Base-by-base conservation (phyloP, 2,329 filamentous ascomycete genomes). In the Sarocladiaceae sp. region DNA sequence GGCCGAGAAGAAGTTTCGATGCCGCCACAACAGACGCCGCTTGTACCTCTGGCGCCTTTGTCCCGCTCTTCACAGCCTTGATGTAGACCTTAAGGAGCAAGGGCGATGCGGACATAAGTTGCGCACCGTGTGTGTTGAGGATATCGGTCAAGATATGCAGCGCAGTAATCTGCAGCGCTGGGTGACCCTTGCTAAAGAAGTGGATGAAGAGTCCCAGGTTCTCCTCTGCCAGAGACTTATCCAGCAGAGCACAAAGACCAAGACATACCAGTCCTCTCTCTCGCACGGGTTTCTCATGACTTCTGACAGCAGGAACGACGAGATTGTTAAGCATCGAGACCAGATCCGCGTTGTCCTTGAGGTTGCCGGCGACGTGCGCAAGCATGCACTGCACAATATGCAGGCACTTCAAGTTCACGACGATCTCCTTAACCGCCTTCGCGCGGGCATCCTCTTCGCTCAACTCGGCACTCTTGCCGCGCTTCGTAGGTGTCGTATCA, bases 341-440 rank as follows among this genome's bases (percentile, higher is more conserved):
- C n/a, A 97, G 73, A 63, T 96, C 87, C 53, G 88, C 85, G 65
- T 96, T 96, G 59, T 92, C 82, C 69, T 97, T 91, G 33, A 97
- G 76, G 62, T 88, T 88, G 55, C 90, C 90, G 51, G 88, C 80
- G 10, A 99, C 90, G 63, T 97, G 96, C 64, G 95, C 86, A 50
- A 99, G 79, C 88, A 97, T 96, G 75, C 91, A 97, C 68, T 97
- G 90, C 23, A 95, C 92, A 59, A 99, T 97, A 65, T 97, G 89
- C 56, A 99, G 78, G 68, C 94, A 97, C 72, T 97, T 97, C 83
- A 97, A 92, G 74, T 97, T 97, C 67, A 97, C 88, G 75, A 97
- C 85, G 64, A 97, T 94, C 70, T 97, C 91, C 58, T 83, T 86
- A 58, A 97, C 83, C 1, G 88, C 90, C 71, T 92, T 95, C 44